These are phyloP conservation scores for Saksenaea oblongispora DNA, from an alignment of 371 early-diverging fungal genomes.

Conservation along the genomic window DNA sequence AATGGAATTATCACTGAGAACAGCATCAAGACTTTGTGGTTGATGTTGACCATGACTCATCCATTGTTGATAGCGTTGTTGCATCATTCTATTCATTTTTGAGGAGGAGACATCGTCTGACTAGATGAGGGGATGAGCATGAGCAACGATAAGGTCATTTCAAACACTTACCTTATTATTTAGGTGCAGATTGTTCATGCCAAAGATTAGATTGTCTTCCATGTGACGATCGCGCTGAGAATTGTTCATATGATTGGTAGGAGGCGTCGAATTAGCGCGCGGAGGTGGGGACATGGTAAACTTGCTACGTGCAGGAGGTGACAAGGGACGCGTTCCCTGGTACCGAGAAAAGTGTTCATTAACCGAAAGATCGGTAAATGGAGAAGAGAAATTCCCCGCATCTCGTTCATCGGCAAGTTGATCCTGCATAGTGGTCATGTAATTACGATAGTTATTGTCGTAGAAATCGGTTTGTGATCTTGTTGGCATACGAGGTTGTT, in stretches of 20 bases:
- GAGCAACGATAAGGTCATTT: background rate
- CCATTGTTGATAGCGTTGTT: conserved; percentile 36
- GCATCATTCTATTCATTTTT: conserved; percentile 9
- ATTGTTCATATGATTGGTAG: conserved; percentile 24
- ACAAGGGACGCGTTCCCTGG: conserved; percentile 18
- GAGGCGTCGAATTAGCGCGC: conserved; percentile 47
- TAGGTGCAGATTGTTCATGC: conserved; percentile 17
- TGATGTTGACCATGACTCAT: conserved; percentile 19
- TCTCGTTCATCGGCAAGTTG: background rate
- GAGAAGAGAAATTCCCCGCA: background rate
- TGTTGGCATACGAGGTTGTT: background rate
- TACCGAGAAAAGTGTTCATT: background rate
- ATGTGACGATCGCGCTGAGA: conserved; percentile 13
- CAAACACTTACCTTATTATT: conserved; percentile 16
- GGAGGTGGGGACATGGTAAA: conserved; percentile 39
- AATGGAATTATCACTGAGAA: conserved; percentile 24
- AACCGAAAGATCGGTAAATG: background rate
- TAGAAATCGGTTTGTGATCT: background rate
- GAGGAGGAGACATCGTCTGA: background rate
- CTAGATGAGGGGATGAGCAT: background rate
- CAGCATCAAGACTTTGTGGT: conserved; percentile 34
- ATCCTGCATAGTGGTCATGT: background rate
- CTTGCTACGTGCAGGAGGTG: conserved; percentile 31
- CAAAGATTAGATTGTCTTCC: conserved; percentile 19
- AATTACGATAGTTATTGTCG: background rate